Percentiles rank a stretch among this genome's conserved stretches.
Conservation (phyloP, 805 yeast genomes). For the Suhomyces pyralidae region DNA sequence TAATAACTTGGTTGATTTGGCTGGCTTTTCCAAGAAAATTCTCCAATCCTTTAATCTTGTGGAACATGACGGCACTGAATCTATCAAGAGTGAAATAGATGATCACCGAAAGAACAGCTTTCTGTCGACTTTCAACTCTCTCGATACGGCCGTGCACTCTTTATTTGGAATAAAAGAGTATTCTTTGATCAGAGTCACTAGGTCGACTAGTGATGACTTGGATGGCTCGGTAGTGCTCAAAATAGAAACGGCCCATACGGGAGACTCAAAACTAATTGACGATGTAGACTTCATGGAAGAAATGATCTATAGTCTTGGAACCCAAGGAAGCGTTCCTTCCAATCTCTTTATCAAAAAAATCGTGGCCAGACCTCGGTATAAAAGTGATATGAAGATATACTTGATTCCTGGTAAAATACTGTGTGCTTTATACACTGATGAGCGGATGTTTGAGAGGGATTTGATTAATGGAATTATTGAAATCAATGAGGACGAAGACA, state of each 20-base stretch:
- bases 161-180: conserved; percentile 42
- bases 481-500: conserved; percentile 15
- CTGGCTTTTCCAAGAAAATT: conserved; percentile 34
- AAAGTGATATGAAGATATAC: conserved; percentile 61
- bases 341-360: conserved; percentile 53
- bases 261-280: conserved; percentile 48
- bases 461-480: conserved; percentile 48
- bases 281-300: conserved; percentile 43
- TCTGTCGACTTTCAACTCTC: conserved; percentile 37
- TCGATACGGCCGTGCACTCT: conserved; percentile 45
- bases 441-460: conserved; percentile 51
- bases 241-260: conserved; percentile 55
- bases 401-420: conserved; percentile 42
- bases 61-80: background rate
- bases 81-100: background rate
- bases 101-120: background rate
- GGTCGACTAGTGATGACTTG: conserved; percentile 51
- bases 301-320: conserved; percentile 38
- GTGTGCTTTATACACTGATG: conserved; percentile 45
- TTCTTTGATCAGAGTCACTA: conserved; percentile 49
- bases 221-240: conserved; percentile 53
- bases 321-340: conserved; percentile 41
- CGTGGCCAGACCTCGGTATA: conserved; percentile 61
- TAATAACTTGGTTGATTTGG: conserved; percentile 35
- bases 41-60: conserved; percentile 29